Evolutionary conservation across 345 rosid species (phyloP), one percentile per base, ranked within the genome.

Genomic region (Gossypium ekmanianum): DNA sequence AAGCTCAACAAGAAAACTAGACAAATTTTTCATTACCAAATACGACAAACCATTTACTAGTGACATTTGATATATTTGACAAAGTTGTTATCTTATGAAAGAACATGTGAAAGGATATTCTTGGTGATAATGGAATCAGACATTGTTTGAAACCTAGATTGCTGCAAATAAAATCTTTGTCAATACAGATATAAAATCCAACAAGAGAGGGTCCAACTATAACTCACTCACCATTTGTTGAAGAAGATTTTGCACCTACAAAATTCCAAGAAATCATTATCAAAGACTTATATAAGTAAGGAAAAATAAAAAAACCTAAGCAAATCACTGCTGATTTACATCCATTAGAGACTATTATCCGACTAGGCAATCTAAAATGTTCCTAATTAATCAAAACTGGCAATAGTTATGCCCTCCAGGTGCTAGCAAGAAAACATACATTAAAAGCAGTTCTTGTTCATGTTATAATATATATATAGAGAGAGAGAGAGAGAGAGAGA

Each of bases 101-200:
- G 9, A 73, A 14, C 68, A 63, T 64, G 61, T 34, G 63, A 59
- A 87, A 86, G 92, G 92, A 89, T 87, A 88, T 91, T 87, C 85
- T 91, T 88, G 14, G 86, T 76, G 51, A 91, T 84, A 61, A 91
- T 89, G 84, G 91, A 84, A 61, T 86, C 93, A 6, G 96, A 87
- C 96, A 91, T 91, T 17, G 93, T 86, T 73, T 91, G 96, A 72
- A 91, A 91, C 86, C 93, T 86, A 48, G 83, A 74, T 83, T 91
- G 96, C 96, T 89, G 89, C 81, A 61, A 79, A 78, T n/a, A 74
- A 61, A 73, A 52, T 59, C 8, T 18, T 14, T 43, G 61, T 78
- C 56, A 81, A 48, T 45, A 79, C 41, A 66, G 45, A 44, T 27
- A 26, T 43, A 69, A 0, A 71, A 48, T 62, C 27, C 17, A 61